Conservation (phyloP, 2,329 filamentous ascomycete genomes). For the Sclerotinia trifoliorum region DNA sequence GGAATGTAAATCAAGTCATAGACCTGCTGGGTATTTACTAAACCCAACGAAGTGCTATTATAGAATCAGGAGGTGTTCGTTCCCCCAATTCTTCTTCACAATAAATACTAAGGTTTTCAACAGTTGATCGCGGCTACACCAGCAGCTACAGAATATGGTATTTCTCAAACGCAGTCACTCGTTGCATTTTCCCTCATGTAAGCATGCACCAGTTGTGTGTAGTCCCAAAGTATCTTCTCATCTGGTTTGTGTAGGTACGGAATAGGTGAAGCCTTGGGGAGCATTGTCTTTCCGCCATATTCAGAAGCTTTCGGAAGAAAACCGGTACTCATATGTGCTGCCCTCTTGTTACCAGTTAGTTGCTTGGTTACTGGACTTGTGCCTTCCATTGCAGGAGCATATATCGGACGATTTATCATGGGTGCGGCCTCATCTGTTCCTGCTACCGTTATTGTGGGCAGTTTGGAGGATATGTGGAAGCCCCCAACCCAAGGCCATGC, state of each 20-base stretch:
- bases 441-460: constrained; percentile 48
- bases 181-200: constrained; percentile 16
- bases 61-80: constrained; percentile 16
- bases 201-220: not conserved
- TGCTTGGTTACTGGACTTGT: constrained; percentile 44
- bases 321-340: constrained; percentile 41
- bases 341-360: constrained; percentile 39
- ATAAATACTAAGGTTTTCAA: not conserved
- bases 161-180: constrained; percentile 14
- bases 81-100: not conserved
- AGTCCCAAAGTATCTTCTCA: not conserved
- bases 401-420: constrained; percentile 46
- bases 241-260: constrained; percentile 6
- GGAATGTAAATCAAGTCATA: not conserved
- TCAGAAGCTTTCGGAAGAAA: constrained; percentile 43
- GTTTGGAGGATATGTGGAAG: constrained; percentile 52
- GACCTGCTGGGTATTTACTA: not conserved
- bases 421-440: constrained; percentile 50
- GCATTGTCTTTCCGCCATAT: constrained; percentile 43
- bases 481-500: constrained; percentile 47
- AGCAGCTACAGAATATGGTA: constrained; percentile 14
- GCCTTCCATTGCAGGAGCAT: constrained; percentile 41
- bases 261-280: constrained; percentile 43
- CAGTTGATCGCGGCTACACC: constrained; percentile 7
- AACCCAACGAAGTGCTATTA: not conserved